Evolutionary conservation across 352 stramenopile species (phyloP), one percentile per base, ranked within the genome.

Genomic region (Phytophthora idaei): DNA sequence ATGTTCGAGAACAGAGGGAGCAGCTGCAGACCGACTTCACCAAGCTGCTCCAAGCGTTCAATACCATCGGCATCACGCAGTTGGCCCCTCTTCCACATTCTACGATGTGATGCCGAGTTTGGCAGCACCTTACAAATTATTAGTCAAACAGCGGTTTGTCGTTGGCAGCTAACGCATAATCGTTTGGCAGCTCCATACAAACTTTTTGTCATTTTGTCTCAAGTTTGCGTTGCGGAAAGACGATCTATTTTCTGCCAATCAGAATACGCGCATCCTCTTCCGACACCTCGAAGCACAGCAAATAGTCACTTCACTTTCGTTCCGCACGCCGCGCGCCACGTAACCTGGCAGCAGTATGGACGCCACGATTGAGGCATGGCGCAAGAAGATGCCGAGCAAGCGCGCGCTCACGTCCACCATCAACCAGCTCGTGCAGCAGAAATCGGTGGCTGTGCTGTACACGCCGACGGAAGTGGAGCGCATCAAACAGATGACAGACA

Each of bases 401-500:
- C 82, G 85, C 27, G 76, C 81, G 36, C 63, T 94, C 31, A 81
- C 83, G 36, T 78, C 78, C 6, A 78, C 77, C 8, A 57, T 94
- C 49, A 85, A 79, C 46, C 80, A 91, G 52, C 73, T 93, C 42
- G 81, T 94, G 62, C 86, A 94, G 78, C 81, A 94, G 62, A 94
- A 94, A 57, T 81, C 83, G 14, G 83, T 92, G 34, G 74, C 80
- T 3, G 82, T 90, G 54, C 67, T 91, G 34, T 94, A 92, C 72
- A 89, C 81, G 55, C 86, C 85, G 21, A 87, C 65, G 49, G 80
- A 90, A 58, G 78, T 90, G 51, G 80, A 91, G 54, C 83, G 82
- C 54, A 92, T 94, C 70, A 85, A 89, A 63, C 68, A 71, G 62
- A 78, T 94, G 67, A 87, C 81, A 2, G 82, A 91, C 32, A 74